A percentile compares a stretch with the other conserved stretches of the same genome.
These are phyloP conservation scores for Clarireedia paspali DNA, from an alignment of 2,329 filamentous ascomycete genomes.

Conservation along the genomic window DNA sequence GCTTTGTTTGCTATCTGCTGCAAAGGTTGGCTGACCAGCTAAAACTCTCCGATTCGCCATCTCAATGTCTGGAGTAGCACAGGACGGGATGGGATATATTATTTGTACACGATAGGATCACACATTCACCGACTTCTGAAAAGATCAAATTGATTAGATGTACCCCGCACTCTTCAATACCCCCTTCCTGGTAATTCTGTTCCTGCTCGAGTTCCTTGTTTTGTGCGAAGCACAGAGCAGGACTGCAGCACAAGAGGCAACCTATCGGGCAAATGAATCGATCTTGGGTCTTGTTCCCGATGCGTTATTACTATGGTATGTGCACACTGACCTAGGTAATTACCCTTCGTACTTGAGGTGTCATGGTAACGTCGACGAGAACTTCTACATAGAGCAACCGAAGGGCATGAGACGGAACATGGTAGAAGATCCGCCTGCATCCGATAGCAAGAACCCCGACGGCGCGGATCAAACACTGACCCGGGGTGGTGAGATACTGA, in stretches of 20 bases:
- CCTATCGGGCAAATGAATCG: neutral
- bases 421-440: neutral
- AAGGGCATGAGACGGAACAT: neutral
- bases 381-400: neutral
- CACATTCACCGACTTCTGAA: constrained; percentile 5
- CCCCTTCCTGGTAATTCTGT: constrained; percentile 2
- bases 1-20: no score
- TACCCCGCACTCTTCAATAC: constrained; percentile 9
- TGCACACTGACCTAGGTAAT: no score
- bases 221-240: neutral
- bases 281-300: neutral
- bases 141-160: neutral
- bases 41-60: no score
- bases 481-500: neutral
- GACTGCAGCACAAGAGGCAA: neutral
- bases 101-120: neutral
- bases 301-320: neutral
- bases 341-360: neutral
- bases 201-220: neutral
- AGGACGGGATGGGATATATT: neutral
- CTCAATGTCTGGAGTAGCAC: neutral
- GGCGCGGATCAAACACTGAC: neutral
- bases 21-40: no score
- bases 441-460: neutral
- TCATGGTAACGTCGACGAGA: neutral